Base-by-base conservation (phyloP, 164 flowering plant species). In the Umbilicus rupestris region DNA sequence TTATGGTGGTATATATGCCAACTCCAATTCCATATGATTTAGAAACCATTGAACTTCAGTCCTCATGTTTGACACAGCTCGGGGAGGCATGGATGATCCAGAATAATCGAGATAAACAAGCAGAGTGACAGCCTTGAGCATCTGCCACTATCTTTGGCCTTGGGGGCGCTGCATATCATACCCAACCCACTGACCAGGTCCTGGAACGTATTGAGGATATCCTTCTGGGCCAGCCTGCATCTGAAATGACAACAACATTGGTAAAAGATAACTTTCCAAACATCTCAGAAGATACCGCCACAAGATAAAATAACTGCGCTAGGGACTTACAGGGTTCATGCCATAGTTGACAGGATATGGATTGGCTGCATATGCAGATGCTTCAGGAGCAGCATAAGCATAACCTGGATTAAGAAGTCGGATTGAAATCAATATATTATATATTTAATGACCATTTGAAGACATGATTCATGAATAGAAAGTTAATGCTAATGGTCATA, bases 91-190 rank as follows among this genome's bases (percentile, higher is more conserved):
- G 20, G 24, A 7, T 6, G 22, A 22, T 17, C n/a, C 49, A 20
- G 2, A n/a, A 41, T 14, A 41, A 14, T 2, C 44, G 44, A 41
- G 44, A 41, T 41, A 14, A 14, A 41, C 12, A 41, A 41, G 44
- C 44, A 41, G 5, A 5, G 33, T 26, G 26, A 55, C 19, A 5
- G 60, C 33, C 19, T 28, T 14, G 33, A 41, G 12, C 60, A 55
- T 55, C 60, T 12, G 19, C 11, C 5, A 22, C 73, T 78, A 87
- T 85, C 97, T 73, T 69, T 78, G 91, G 59, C 86, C 93, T 78
- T 86, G 97, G 74, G 86, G 77, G 71, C 82, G 84, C 65, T 89
- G 98, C 82, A 83, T 76, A 64, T 87, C 93, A 78, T 94, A 89
- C 57, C 84, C 75, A 67, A 84, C 85, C 98, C 98, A 94, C 22